These are phyloP conservation scores for Filosporella fistucella DNA, from an alignment of 495 filamentous ascomycete genomes.

Conservation along the genomic window DNA sequence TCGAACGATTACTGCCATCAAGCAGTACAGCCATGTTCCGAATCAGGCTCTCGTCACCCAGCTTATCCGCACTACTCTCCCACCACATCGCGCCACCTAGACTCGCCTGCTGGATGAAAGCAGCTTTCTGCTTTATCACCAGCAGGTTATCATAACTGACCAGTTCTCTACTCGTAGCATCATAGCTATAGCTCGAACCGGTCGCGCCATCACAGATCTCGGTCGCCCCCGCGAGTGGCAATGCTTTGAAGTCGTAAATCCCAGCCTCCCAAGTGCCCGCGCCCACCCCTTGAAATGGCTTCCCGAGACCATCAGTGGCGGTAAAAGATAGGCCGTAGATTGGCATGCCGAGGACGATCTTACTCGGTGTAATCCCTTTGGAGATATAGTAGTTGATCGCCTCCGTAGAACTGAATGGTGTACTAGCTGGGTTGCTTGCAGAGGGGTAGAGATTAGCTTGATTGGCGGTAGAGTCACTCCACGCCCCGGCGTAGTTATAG, in stretches of 20 bases:
- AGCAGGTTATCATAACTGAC: slow-evolving; percentile 69
- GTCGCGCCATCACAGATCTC: slow-evolving; percentile 44
- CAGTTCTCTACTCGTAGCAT: slow-evolving; percentile 48
- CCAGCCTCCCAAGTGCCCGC: slow-evolving; percentile 51
- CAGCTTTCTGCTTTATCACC: slow-evolving; percentile 56
- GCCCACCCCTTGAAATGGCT: slow-evolving; percentile 63
- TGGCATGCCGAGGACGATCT: slow-evolving; percentile 81
- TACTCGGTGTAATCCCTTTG: slow-evolving; percentile 54
- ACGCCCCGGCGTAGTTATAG: slow-evolving; percentile 70
- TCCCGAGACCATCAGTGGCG: slow-evolving; percentile 65
- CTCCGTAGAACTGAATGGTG: slow-evolving; percentile 64
- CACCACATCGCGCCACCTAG: slow-evolving; percentile 87
- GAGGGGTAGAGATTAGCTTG: slow-evolving; percentile 69
- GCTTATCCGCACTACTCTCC: slow-evolving; percentile 75
- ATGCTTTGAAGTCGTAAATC: slow-evolving; percentile 67
- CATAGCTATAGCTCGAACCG: slow-evolving; percentile 68
- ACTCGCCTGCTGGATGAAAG: slow-evolving; percentile 53
- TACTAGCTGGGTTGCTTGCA: slow-evolving; percentile 41
- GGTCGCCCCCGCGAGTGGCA: slow-evolving; percentile 41
- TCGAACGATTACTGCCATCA: slow-evolving; percentile 6
- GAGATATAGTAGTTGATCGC: slow-evolving; percentile 64
- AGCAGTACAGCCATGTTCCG: slow-evolving; percentile 38
- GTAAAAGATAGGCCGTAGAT: slow-evolving; percentile 81
- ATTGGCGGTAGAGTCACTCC: slow-evolving; percentile 65
- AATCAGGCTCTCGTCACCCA: slow-evolving; percentile 56